These are phyloP conservation scores for Neofusicoccum kwambonambiense DNA, from an alignment of 2,329 filamentous ascomycete genomes.

Conservation along the genomic window DNA sequence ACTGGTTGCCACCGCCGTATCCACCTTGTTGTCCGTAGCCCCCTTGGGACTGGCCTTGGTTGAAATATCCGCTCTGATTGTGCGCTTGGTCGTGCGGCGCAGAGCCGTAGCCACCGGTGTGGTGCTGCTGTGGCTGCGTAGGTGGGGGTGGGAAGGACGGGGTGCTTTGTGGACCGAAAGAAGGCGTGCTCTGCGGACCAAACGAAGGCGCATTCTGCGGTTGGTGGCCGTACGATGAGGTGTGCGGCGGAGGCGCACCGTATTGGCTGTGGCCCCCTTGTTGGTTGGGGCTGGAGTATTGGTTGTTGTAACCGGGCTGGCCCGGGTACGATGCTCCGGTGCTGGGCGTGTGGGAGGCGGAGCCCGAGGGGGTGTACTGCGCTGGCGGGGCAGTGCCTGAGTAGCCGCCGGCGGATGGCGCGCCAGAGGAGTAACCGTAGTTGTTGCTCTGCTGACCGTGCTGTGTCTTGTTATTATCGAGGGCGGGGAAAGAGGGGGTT, in stretches of 20 bases:
- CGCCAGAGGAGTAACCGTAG: constrained; percentile 63
- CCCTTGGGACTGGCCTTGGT: background rate
- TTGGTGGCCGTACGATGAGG: background rate
- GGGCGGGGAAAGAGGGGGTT: background rate
- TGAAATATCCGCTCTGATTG: constrained; percentile 7
- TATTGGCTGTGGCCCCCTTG: constrained; percentile 27
- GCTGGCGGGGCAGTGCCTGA: constrained; percentile 62
- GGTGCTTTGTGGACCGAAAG: background rate
- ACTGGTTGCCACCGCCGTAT: background rate
- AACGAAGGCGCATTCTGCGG: constrained; percentile 10
- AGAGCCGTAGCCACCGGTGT: constrained; percentile 2
- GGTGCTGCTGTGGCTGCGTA: constrained; percentile 6
- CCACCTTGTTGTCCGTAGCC: constrained; percentile 6
- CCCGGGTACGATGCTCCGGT: constrained; percentile 1
- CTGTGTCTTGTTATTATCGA: background rate
- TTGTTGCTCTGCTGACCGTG: constrained; percentile 41
- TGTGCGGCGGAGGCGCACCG: constrained; percentile 15
- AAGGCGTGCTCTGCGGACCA: constrained; percentile 3
- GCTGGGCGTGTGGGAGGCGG: constrained; percentile 14
- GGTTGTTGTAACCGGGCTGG: constrained; percentile 12
- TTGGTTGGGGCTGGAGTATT: constrained; percentile 3
- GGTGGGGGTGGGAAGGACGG: constrained; percentile 14
- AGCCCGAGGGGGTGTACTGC: constrained; percentile 44
- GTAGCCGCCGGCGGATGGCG: constrained; percentile 54
- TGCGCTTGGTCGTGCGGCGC: background rate